These are phyloP conservation scores for Aspergillus ostianus DNA, from an alignment of 495 filamentous ascomycete species.

Conservation along the genomic window DNA sequence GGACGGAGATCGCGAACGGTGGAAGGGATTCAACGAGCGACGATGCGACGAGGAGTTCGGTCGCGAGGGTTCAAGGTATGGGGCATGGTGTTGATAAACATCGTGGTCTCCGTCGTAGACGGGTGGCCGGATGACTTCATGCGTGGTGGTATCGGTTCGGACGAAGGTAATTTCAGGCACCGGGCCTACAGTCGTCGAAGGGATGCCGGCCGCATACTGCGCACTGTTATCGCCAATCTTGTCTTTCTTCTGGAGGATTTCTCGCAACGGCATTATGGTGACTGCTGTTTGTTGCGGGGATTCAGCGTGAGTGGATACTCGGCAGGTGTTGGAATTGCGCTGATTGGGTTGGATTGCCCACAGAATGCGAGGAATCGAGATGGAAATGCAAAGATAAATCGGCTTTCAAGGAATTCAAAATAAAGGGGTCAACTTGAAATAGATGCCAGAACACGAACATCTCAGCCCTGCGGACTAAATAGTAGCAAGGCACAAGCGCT, in stretches of 20 bases:
- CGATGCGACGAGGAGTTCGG: conserved; percentile 40
- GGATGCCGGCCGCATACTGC: conserved; percentile 11
- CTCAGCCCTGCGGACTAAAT: neutral
- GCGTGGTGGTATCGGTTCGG: conserved; percentile 74
- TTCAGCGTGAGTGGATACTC: neutral
- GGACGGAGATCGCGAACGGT: conserved; percentile 43
- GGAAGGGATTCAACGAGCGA: conserved; percentile 48
- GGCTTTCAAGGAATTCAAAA: neutral
- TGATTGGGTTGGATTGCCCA: neutral
- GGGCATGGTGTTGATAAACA: conserved; percentile 22
- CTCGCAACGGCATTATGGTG: conserved; percentile 63
- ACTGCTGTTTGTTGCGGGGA: neutral
- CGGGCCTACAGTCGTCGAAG: conserved; percentile 17
- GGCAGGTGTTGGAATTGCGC: neutral
- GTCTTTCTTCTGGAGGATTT: conserved; percentile 73
- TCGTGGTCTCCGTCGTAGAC: conserved; percentile 42
- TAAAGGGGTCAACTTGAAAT: neutral
- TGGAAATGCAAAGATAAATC: neutral
- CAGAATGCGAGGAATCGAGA: neutral
- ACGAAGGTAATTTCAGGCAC: conserved; percentile 80
- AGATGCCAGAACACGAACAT: neutral
- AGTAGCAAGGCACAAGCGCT: conserved; percentile 4
- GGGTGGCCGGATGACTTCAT: conserved; percentile 73
- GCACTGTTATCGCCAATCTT: conserved; percentile 39
- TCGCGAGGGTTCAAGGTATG: conserved; percentile 13